Conservation (phyloP, 805 yeast genomes). For the Clavispora vitiphila region DNA sequence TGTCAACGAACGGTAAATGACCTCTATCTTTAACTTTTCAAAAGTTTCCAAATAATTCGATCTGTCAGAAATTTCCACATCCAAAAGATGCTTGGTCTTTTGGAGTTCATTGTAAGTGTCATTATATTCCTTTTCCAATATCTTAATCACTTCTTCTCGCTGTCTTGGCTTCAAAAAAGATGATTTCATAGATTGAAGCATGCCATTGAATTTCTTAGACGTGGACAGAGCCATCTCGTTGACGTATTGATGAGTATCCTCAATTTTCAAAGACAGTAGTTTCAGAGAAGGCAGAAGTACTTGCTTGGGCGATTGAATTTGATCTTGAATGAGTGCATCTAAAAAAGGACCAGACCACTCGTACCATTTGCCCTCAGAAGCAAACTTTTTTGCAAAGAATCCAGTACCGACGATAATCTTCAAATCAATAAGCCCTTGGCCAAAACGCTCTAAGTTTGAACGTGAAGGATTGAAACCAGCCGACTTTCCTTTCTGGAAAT, state of each 20-base stretch:
- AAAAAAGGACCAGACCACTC: slow-evolving; percentile 38
- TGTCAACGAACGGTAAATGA: slow-evolving; percentile 29
- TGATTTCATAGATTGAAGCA: slow-evolving; percentile 29
- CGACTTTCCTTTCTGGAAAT: slow-evolving; percentile 21
- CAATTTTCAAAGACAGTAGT: slow-evolving; percentile 4
- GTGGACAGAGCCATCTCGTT: slow-evolving; percentile 24
- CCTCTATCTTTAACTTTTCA: slow-evolving; percentile 30
- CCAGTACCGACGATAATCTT: slow-evolving; percentile 29
- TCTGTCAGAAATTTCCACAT: slow-evolving; percentile 20
- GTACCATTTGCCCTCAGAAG: slow-evolving; percentile 40
- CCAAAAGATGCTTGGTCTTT: slow-evolving; percentile 25
- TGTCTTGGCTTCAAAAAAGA: slow-evolving; percentile 27
- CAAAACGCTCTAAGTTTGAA: slow-evolving; percentile 33
- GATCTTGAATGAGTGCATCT: slow-evolving; percentile 2
- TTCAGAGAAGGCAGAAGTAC: neutral
- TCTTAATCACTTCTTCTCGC: slow-evolving; percentile 21
- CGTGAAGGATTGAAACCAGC: slow-evolving; percentile 32
- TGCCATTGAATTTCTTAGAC: slow-evolving; percentile 23
- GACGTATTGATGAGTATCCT: slow-evolving; percentile 11
- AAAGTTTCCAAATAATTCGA: slow-evolving; percentile 27
- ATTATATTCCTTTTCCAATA: slow-evolving; percentile 27
- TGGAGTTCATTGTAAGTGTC: slow-evolving; percentile 32
- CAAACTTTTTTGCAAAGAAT: slow-evolving; percentile 32
- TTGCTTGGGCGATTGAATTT: neutral
- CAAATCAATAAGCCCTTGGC: slow-evolving; percentile 34